Base-by-base conservation (phyloP, 2,329 filamentous ascomycete species). In the Esteya vermicola region DNA sequence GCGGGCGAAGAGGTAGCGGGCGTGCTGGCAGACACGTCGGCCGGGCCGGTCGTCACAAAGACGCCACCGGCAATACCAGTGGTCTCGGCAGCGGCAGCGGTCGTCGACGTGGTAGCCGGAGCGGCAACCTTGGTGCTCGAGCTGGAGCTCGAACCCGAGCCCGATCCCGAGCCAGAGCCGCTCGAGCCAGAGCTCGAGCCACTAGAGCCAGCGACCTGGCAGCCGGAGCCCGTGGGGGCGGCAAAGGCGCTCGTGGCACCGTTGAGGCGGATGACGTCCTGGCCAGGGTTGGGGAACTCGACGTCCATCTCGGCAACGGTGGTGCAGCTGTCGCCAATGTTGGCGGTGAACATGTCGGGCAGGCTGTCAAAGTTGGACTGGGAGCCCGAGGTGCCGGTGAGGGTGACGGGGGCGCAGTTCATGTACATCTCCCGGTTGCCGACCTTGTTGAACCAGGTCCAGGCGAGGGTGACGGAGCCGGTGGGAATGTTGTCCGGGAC, bases 391-490 rank as follows among this genome's bases (percentile, higher is more conserved):
- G 46, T 48, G 9, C 72, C 72, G 0, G 72, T 73, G 20, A 96
- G 67, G 0, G 67, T 70, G 36, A 93, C 58, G 0, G 84, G 75
- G 0, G 81, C 85, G 51, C 89, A 98, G 70, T 94, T 93, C 86
- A 94, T 93, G 69, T 96, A 95, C 70, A 94, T 85, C 56, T 96
- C 91, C 1, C 88, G 79, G 64, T 94, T 94, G 3, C 91, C 91
- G 9, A 93, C 54, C 44, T 81, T 81, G 66, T 96, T 96, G 60
- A 93, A 76, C 91, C 91, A 96, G 1, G 85, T 85, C 86, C 88
- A 96, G 0, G 85, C 85, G 6, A 96, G 67, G 0, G 78, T 83
- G 21, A 82, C 88, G 31, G 86, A 71, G 4, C 89, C 91, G 2
- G 78, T 63, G 9, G 78, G 74, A 35, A 95, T 69, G 19, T 78